A percentile compares a stretch with the other conserved stretches of the same genome.
phyloP scores from a whole-genome alignment of 768 basidiomycete genomes.

The Floccularia luteovirens region DNA sequence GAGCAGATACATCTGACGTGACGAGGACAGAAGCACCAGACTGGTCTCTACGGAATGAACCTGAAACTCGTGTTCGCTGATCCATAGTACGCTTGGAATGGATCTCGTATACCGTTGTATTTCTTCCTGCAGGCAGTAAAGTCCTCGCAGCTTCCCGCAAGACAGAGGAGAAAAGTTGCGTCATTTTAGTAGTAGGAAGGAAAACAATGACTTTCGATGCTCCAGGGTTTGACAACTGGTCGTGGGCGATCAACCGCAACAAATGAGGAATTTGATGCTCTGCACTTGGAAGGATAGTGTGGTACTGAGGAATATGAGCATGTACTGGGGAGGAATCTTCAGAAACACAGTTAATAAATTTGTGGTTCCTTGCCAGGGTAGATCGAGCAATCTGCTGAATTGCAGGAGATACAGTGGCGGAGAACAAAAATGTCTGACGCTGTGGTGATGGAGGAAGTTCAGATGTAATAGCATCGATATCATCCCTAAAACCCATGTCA shows the following conservation, averaged over 20 bases:
- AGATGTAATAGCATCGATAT: constrained; percentile 65
- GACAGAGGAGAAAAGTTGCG: constrained; percentile 64
- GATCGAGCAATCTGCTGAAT: constrained; percentile 66
- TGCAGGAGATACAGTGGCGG: constrained; percentile 71
- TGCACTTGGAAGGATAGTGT: constrained; percentile 62
- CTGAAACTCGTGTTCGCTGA: constrained; percentile 47
- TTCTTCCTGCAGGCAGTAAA: constrained; percentile 39
- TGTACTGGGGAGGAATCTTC: constrained; percentile 58
- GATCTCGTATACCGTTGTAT: constrained; percentile 66
- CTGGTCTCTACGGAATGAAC: constrained; percentile 50
- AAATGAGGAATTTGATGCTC: constrained; percentile 73
- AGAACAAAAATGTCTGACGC: constrained; percentile 91
- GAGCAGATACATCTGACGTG: constrained; percentile 83
- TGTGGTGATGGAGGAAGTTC: constrained; percentile 53
- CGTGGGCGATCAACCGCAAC: constrained; percentile 75
- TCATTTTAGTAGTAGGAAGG: constrained; percentile 79
- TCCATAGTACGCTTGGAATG: constrained; percentile 70
- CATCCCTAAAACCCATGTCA: constrained; percentile 88
- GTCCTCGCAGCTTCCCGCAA: constrained; percentile 39
- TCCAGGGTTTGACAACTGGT: constrained; percentile 67
- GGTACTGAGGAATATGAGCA: constrained; percentile 73
- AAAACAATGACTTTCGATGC: constrained; percentile 77
- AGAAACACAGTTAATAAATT: constrained; percentile 67
- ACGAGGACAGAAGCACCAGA: constrained; percentile 58
- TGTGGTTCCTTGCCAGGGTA: constrained; percentile 52